Base-by-base conservation (phyloP, 2,329 filamentous ascomycete genomes). In the Aspergillus tanneri region DNA sequence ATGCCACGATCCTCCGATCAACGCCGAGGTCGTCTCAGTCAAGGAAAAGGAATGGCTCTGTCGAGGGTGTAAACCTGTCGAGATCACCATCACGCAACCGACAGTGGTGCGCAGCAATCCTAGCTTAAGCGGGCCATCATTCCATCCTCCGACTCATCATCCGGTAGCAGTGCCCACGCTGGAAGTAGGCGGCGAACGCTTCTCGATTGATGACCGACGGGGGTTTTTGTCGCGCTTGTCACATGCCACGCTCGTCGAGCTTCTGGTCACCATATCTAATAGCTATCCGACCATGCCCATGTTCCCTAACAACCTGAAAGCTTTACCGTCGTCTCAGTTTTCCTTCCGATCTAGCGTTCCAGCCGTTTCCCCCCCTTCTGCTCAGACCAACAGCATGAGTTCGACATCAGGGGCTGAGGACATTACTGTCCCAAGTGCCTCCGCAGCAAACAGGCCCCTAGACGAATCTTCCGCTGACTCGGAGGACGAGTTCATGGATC, bases 1-100 rank as follows among this genome's bases (percentile, higher is more conserved):
- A 60, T 95, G 89, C 62, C 88, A 95, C 66, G 80, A 87, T 49
- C 88, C 88, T 1, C 79, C 80, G 7, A 88, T 95, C 51, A 77
- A 79, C n/a, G 80, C 85, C 52, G 81, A 85, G 14, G 81, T 86
- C 16, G 80, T 91, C 38, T 77, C 77, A 27, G 79, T 88, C 51
- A 75, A 83, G 54, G 80, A 82, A 53, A 81, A 81, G 50, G 81
- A 84, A 55, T 93, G 88, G 88, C 81, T 83, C 61, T 93, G 88
- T 61, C 71, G 71, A 5, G 74, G 78, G 22, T 92, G 88, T 64
- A 48, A 70, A 62, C 38, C 80, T 75, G 66, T 74, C 69, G 41
- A 73, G 75, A 56, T 74, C 65, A 50, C 48, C 16, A 72, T 75
- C 30, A 46, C 70, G 14, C 71, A 68, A 60, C 72, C 67, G 58